These are phyloP conservation scores for Tillandsia fasciculata DNA, from an alignment of 176 grass and related monocot species.

Conservation along the genomic window DNA sequence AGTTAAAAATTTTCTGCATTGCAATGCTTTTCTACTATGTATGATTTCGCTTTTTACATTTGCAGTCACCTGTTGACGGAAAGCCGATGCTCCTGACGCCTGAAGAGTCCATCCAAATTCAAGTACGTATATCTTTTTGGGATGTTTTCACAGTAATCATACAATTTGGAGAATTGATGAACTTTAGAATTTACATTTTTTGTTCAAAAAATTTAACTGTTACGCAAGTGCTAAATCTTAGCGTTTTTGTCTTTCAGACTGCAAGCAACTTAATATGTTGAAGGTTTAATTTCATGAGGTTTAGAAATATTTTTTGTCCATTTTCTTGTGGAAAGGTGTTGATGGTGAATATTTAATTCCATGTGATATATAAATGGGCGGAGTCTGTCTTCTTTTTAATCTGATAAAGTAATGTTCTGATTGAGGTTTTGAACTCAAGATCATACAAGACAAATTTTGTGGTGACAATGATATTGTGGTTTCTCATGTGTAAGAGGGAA, in stretches of 20 bases:
- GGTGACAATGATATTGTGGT: too few species aligned
- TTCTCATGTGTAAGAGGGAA: too few species aligned
- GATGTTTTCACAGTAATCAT: neutral
- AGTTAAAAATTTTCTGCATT: neutral
- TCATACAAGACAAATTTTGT: too few species aligned
- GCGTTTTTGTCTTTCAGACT: neutral
- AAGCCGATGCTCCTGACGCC: slow-evolving; percentile 94
- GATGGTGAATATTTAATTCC: too few species aligned
- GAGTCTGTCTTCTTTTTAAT: too few species aligned
- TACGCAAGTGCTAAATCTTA: neutral
- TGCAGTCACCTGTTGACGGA: slow-evolving; percentile 91
- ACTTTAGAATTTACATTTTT: neutral
- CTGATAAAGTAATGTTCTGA: too few species aligned
- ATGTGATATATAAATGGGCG: too few species aligned
- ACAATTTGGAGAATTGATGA: neutral
- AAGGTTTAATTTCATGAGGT: too few species aligned
- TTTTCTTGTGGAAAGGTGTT: neutral
- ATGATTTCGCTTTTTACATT: neutral
- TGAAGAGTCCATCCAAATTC: slow-evolving; percentile 93
- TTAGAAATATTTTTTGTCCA: neutral
- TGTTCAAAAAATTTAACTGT: too few species aligned
- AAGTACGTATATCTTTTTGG: slow-evolving; percentile 34
- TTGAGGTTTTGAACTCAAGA: too few species aligned
- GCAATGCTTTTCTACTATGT: neutral
- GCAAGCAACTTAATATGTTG: too few species aligned